Percentiles rank a stretch among this genome's conserved stretches.
Conservation (phyloP, 176 grass and related monocot genomes). For the Phoenix dactylifera region DNA sequence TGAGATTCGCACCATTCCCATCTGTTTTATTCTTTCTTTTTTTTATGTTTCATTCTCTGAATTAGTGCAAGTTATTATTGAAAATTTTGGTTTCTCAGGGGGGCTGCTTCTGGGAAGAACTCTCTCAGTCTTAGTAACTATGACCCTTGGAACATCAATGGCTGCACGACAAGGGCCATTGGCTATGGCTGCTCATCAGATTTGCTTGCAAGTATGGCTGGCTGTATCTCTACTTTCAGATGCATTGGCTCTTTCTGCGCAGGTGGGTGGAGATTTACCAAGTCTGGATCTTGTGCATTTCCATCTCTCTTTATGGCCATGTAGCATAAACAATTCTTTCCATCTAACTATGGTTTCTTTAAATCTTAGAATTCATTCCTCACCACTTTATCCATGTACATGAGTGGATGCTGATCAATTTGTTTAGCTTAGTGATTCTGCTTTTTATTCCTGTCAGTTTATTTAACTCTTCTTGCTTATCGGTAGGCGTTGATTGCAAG, state of each 20-base stretch:
- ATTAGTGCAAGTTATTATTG: constrained; percentile 11
- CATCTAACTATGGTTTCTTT: background rate
- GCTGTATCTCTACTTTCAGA: constrained; percentile 31
- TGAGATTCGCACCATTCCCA: no score
- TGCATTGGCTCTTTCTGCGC: constrained; percentile 54
- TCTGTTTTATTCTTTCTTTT: constrained; percentile 4
- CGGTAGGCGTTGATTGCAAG: constrained; percentile 77
- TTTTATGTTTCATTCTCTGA: background rate
- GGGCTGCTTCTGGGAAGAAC: constrained; percentile 84
- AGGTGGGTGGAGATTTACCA: constrained; percentile 26
- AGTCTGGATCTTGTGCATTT: no score
- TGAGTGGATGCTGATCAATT: no score
- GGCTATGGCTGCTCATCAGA: constrained; percentile 94
- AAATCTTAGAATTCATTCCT: constrained; percentile 1
- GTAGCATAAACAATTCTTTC: no score
- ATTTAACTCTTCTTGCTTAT: constrained; percentile 3
- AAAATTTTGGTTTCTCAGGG: constrained; percentile 36
- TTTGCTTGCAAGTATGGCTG: constrained; percentile 70
- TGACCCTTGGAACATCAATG: constrained; percentile 96
- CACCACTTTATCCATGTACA: no score
- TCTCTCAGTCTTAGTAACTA: constrained; percentile 73
- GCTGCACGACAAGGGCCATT: constrained; percentile 84
- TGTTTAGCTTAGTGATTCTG: no score
- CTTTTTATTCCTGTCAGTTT: no score
- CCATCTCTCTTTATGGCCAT: no score